A percentile compares a stretch with the other conserved stretches of the same genome.
phyloP scores from a whole-genome alignment of 495 filamentous ascomycete genomes.

The Penicillium egyptiacum region DNA sequence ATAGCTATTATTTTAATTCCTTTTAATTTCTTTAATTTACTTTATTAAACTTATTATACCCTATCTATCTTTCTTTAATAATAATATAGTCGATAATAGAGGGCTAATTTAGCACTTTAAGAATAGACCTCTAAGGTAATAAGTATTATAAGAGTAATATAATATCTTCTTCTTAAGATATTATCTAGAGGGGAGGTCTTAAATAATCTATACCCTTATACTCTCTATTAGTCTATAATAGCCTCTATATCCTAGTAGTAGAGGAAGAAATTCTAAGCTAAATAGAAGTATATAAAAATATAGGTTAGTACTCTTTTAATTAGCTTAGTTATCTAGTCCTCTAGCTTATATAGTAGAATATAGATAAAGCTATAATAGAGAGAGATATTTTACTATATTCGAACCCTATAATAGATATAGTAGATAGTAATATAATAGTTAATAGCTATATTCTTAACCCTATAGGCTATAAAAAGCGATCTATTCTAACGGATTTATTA shows the following conservation, averaged over 20 bases:
- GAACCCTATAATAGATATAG: constrained; percentile 3
- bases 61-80: too few relatives aligned
- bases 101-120: too few relatives aligned
- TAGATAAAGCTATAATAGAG: neutral
- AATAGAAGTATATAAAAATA: constrained; percentile 4
- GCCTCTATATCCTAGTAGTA: neutral
- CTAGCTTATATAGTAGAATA: neutral
- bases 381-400: constrained; percentile 1
- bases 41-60: too few relatives aligned
- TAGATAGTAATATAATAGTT: neutral
- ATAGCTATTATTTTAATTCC: too few relatives aligned
- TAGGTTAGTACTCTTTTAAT: constrained; percentile 1
- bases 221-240: neutral
- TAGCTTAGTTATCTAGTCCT: neutral
- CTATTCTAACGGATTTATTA: neutral
- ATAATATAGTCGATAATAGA: too few relatives aligned
- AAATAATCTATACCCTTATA: too few relatives aligned
- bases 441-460: neutral
- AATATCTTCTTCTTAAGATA: too few relatives aligned
- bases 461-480: neutral
- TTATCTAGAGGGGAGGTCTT: too few relatives aligned
- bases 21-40: too few relatives aligned
- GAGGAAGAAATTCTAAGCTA: constrained; percentile 4
- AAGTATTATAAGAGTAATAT: too few relatives aligned
- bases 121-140: too few relatives aligned